Evolutionary conservation across 768 basidiomycete genomes (phyloP).

Genomic region (Mycena filopes): DNA sequence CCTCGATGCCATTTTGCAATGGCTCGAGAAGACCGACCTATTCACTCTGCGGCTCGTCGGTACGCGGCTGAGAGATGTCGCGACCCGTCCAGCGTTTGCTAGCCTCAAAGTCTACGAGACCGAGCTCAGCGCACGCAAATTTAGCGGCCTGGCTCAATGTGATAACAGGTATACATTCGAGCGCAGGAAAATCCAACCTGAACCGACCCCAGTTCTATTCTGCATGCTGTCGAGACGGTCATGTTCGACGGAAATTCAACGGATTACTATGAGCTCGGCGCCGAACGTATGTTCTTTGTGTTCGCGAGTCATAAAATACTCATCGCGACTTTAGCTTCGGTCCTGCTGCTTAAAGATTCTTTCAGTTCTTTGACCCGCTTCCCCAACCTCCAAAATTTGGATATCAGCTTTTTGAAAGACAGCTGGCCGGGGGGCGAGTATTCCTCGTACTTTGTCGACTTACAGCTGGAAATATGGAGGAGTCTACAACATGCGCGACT

Average conservation of each 20-base stretch:
- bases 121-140: constrained; percentile 9
- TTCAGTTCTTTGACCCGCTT: constrained; percentile 17
- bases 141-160: constrained; percentile 14
- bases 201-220: constrained; percentile 8
- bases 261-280: constrained; percentile 25
- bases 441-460: constrained; percentile 15
- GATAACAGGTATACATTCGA: constrained; percentile 3
- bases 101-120: constrained; percentile 14
- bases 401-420: constrained; percentile 12
- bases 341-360: background rate
- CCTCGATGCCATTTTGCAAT: constrained; percentile 2
- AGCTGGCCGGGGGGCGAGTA: background rate
- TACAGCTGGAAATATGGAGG: constrained; percentile 11
- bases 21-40: constrained; percentile 1
- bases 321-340: constrained; percentile 9
- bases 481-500: background rate
- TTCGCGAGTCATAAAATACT: background rate
- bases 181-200: background rate
- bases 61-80: constrained; percentile 9
- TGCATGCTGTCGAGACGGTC: constrained; percentile 11
- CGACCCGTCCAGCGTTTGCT: constrained; percentile 8
- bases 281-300: constrained; percentile 1
- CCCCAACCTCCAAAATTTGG: constrained; percentile 6
- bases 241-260: constrained; percentile 11
- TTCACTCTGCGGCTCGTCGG: constrained; percentile 16